Percentiles rank a stretch among this genome's conserved stretches.
phyloP scores from a whole-genome alignment of 2,329 filamentous ascomycete species.

The Ophiocordyceps camponoti-rufipedis region DNA sequence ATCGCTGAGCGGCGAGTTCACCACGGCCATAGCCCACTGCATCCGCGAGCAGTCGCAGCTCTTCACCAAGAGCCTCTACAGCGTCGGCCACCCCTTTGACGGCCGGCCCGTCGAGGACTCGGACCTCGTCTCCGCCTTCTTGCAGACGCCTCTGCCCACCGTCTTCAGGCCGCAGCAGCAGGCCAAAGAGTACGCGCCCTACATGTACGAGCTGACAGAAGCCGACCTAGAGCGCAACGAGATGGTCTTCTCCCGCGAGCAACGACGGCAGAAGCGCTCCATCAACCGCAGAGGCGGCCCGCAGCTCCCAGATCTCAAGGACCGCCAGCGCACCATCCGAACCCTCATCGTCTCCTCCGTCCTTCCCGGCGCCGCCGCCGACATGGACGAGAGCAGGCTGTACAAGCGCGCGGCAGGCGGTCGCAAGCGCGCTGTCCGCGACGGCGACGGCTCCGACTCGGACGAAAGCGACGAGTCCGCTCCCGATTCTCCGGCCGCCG shows the following conservation, averaged over 20 bases:
- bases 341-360: constrained; percentile 86
- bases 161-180: constrained; percentile 84
- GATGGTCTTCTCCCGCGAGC: constrained; percentile 81
- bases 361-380: constrained; percentile 66
- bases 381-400: constrained; percentile 68
- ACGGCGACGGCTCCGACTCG: constrained; percentile 68
- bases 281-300: constrained; percentile 87
- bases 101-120: constrained; percentile 83
- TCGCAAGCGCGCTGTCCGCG: constrained; percentile 32
- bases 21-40: constrained; percentile 91
- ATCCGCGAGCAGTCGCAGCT: constrained; percentile 93
- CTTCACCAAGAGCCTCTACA: constrained; percentile 85
- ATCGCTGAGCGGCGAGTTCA: constrained; percentile 85
- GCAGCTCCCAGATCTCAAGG: constrained; percentile 86
- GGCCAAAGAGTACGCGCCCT: constrained; percentile 86
- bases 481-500: constrained; percentile 54
- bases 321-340: constrained; percentile 80
- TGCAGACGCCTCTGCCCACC: constrained; percentile 63
- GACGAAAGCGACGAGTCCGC: constrained; percentile 81
- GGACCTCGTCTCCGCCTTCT: constrained; percentile 69
- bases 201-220: constrained; percentile 85
- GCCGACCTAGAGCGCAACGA: constrained; percentile 80
- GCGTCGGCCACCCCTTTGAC: constrained; percentile 86
- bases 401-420: constrained; percentile 58
- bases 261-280: constrained; percentile 84